A percentile compares a stretch with the other conserved stretches of the same genome.
Evolutionary conservation across 208 protist species (phyloP).

Genomic region (Acanthamoeba healyi): DNA sequence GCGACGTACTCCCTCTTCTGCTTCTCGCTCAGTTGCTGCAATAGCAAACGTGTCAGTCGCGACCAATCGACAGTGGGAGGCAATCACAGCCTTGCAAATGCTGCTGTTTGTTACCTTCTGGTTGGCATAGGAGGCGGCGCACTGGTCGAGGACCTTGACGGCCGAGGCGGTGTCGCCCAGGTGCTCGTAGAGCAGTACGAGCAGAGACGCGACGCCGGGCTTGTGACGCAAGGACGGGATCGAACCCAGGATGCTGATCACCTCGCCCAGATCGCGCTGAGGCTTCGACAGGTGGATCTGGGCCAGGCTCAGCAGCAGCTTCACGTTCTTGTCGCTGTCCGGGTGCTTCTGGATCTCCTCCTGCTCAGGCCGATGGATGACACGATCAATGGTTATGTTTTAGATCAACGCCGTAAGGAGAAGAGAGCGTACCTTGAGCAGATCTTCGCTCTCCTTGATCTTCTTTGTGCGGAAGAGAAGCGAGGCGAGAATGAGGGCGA

Average conservation of each 20-base stretch:
- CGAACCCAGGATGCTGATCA: constrained; percentile 44
- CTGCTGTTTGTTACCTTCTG: too few relatives aligned
- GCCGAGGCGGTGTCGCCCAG: constrained; percentile 34
- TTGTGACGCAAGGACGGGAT: constrained; percentile 54
- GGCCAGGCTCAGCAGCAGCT: constrained; percentile 69
- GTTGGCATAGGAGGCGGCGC: not conserved
- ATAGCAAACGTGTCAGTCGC: not conserved
- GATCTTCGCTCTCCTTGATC: constrained; percentile 65
- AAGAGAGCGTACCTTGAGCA: too few relatives aligned
- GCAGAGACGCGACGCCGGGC: constrained; percentile 15
- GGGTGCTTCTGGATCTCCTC: constrained; percentile 36
- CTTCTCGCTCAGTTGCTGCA: constrained; percentile 39
- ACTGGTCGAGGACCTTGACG: constrained; percentile 46
- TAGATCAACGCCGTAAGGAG: too few relatives aligned
- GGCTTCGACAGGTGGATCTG: constrained; percentile 62
- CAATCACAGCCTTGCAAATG: too few relatives aligned
- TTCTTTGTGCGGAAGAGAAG: constrained; percentile 72
- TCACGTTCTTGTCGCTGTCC: constrained; percentile 48
- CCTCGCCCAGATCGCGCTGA: not conserved
- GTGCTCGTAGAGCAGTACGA: constrained; percentile 64
- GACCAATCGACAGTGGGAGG: not conserved
- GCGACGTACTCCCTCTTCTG: constrained; percentile 33
- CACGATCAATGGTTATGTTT: too few relatives aligned
- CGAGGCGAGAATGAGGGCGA: constrained; percentile 50
- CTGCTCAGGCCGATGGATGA: too few relatives aligned